Conservation (phyloP, 331 rosid genomes). For the Prunus yedoensis region DNA sequence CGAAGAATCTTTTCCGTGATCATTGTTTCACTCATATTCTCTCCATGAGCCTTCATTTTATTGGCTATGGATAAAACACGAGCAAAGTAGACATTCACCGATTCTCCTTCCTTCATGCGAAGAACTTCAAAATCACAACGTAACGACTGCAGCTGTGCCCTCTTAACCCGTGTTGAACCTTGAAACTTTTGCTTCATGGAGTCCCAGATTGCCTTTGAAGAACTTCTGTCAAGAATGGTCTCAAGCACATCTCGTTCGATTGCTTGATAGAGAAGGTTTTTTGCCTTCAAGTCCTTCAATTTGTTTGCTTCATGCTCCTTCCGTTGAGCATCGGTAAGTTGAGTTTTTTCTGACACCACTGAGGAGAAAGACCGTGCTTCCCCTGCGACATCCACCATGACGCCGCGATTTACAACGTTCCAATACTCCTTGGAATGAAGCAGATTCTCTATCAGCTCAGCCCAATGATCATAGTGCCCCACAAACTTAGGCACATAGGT, state of each 20-base stretch:
- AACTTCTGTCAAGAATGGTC: neutral
- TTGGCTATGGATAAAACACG: neutral
- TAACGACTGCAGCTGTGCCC: neutral
- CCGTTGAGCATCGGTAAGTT: neutral
- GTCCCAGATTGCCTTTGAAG: neutral
- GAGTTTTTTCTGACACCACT: neutral
- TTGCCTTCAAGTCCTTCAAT: neutral
- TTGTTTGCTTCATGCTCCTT: neutral
- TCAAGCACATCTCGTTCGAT: neutral
- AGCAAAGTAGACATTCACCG: neutral
- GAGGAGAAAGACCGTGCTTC: neutral
- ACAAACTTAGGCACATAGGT: neutral
- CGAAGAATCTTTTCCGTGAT: neutral
- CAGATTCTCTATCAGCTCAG: neutral
- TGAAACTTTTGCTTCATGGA: too few species aligned
- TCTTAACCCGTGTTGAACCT: neutral
- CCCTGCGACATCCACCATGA: neutral
- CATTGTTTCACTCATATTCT: neutral
- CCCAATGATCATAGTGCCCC: conserved; percentile 1
- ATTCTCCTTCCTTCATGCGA: neutral
- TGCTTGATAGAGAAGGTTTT: neutral
- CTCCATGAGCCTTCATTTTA: neutral
- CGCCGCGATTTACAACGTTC: neutral
- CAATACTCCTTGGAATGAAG: neutral
- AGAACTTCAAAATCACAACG: neutral